Evolutionary conservation across 139 green algal species (phyloP), one percentile per base, ranked within the genome.

Genomic region (Chlorokybus atmophyticus): DNA sequence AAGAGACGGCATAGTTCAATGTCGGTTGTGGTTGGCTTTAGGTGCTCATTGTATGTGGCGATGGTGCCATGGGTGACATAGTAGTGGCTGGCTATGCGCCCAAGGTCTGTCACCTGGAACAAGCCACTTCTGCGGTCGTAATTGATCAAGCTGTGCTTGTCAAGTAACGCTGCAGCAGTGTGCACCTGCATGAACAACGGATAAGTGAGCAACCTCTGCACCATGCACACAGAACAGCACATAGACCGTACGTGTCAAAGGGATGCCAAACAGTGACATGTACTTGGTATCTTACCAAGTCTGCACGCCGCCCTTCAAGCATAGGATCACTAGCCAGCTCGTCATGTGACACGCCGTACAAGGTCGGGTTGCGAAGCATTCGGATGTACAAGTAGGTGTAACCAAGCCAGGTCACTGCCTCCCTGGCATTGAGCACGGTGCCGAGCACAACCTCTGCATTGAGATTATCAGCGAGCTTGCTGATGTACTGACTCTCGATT

Each of bases 1-100:
- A 98, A 98, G 21, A 98, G 75, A 40, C 90, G 82, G 60, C 86
- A 77, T 58, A 98, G 82, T 73, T 98, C 90, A 29, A 98, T 98
- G 57, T 98, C 90, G 3, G 79, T 82, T 87, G 97, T 95, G 40
- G 81, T 94, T 14, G 86, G 83, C 75, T 88, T 90, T 21, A 98
- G 71, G 80, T 98, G 83, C 57, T 94, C 83, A 60, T 94, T 94
- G 82, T 91, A 98, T 40, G 88, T 81, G 3, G 86, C 79, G 7
- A 98, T 84, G 30, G 86, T 94, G 59, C 73, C 76, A 81, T 95
- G 84, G 14, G 73, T 85, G 40, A 98, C 79, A 66, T 98, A 98
- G 86, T 95, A 98, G 73, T 93, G 84, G 30, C 68, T 84, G n/a
- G 91, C 89, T 56, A 98, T 96, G 68, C 89, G 80, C 8, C 87